phyloP scores from a whole-genome alignment of 2,329 filamentous ascomycete species.

The Lasiodiplodia sp. region DNA sequence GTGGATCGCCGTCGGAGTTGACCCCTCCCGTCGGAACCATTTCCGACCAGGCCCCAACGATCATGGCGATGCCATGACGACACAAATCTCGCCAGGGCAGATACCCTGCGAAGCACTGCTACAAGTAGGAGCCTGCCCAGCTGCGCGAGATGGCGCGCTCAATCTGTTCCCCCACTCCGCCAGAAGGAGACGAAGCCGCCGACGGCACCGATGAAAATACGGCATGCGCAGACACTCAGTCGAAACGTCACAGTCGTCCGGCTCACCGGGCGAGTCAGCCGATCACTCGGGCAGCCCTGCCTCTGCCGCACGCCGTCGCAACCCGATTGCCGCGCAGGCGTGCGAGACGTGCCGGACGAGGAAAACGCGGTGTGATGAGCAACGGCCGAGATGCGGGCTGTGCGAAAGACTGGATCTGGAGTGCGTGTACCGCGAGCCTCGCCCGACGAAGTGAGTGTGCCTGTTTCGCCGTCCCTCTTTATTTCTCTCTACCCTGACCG shows the following conservation, averaged over 20 bases:
- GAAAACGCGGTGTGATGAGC: conserved; percentile 71
- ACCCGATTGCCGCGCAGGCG: conserved; percentile 61
- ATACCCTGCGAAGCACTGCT: too few species aligned
- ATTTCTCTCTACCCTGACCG: not conserved
- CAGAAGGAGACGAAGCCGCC: too few species aligned
- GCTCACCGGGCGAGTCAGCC: not conserved
- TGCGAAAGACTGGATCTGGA: conserved; percentile 65
- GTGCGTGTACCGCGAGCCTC: conserved; percentile 67
- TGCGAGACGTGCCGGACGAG: conserved; percentile 67
- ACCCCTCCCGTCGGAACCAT: too few species aligned
- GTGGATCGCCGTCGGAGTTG: too few species aligned
- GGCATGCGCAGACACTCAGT: not conserved
- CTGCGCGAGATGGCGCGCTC: too few species aligned
- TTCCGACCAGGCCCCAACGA: too few species aligned
- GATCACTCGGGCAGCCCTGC: not conserved
- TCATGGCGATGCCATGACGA: too few species aligned
- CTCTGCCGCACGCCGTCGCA: conserved; percentile 33
- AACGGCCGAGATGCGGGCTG: conserved; percentile 66
- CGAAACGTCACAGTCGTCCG: not conserved
- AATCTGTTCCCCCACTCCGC: too few species aligned
- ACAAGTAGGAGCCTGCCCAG: too few species aligned
- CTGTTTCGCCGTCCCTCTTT: too few species aligned
- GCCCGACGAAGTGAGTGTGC: conserved; percentile 66
- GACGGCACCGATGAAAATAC: too few species aligned
- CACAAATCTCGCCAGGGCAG: too few species aligned